Percentiles rank a stretch among this genome's conserved stretches.
Evolutionary conservation across 495 filamentous ascomycete species (phyloP).

Genomic region (Penicillium bovifimosum): DNA sequence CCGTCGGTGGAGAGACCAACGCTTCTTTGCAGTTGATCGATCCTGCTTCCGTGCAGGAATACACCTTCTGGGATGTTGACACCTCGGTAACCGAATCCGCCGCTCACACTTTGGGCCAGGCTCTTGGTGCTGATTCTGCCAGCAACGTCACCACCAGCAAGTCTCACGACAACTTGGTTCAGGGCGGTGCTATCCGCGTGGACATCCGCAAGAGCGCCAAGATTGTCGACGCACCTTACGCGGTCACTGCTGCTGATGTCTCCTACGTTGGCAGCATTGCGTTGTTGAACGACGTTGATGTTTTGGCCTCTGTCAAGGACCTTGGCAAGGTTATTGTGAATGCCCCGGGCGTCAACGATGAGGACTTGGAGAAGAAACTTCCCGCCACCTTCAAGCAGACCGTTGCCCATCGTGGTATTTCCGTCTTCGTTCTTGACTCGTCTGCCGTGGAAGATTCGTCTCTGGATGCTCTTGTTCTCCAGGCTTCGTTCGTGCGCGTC

Average conservation of each 20-base stretch:
- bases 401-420: constrained; percentile 59
- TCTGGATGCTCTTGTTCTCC: constrained; percentile 54
- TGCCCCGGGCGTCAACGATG: constrained; percentile 71
- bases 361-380: constrained; percentile 86
- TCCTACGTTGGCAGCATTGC: constrained; percentile 72
- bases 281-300: constrained; percentile 68
- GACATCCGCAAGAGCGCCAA: constrained; percentile 82
- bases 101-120: constrained; percentile 59
- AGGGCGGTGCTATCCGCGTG: constrained; percentile 77
- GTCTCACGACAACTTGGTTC: constrained; percentile 76
- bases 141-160: constrained; percentile 73
- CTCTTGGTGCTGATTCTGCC: constrained; percentile 68
- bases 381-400: constrained; percentile 58
- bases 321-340: constrained; percentile 70
- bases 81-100: constrained; percentile 61
- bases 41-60: constrained; percentile 59
- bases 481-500: constrained; percentile 77
- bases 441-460: constrained; percentile 54
- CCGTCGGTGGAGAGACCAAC: constrained; percentile 30
- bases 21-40: constrained; percentile 45
- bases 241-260: constrained; percentile 72
- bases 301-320: constrained; percentile 63
- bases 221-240: constrained; percentile 76
- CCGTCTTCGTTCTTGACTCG: constrained; percentile 71
- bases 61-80: constrained; percentile 90